Percentiles rank a stretch among this genome's conserved stretches.
Conservation (phyloP, 352 stramenopile species). For the Globisporangium cystogenes region DNA sequence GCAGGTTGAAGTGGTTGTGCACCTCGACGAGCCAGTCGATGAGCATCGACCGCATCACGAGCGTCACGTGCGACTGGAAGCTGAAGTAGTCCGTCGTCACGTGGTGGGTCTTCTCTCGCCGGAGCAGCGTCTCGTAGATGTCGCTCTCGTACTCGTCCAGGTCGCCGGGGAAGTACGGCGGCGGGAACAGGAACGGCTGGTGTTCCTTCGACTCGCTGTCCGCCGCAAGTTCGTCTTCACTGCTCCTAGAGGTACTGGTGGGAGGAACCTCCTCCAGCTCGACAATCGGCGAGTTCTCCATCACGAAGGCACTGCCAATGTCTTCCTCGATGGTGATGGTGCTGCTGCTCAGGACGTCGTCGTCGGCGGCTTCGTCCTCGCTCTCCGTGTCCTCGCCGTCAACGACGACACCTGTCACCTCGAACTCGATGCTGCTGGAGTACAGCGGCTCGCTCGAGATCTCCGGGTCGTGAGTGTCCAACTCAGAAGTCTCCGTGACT, state of each 20-base stretch:
- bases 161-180: conserved; percentile 29
- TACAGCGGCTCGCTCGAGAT: background rate
- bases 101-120: conserved; percentile 36
- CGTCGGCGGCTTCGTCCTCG: conserved; percentile 6
- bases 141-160: conserved; percentile 48
- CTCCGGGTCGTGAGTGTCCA: background rate
- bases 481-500: too few species aligned
- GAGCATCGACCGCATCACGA: conserved; percentile 64
- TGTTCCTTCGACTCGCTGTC: conserved; percentile 3
- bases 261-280: conserved; percentile 4
- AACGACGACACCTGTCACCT: background rate
- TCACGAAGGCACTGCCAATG: background rate
- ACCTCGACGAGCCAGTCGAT: conserved; percentile 91
- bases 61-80: conserved; percentile 40
- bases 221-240: background rate
- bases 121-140: conserved; percentile 46
- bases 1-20: conserved; percentile 98
- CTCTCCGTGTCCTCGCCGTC: conserved; percentile 14
- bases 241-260: background rate
- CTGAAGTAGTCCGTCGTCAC: conserved; percentile 45
- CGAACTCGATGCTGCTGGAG: background rate
- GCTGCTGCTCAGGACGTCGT: background rate
- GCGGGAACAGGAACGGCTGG: conserved; percentile 12
- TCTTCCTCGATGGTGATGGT: conserved; percentile 1
- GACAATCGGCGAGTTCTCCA: conserved; percentile 1